A percentile compares a stretch with the other conserved stretches of the same genome.
These are phyloP conservation scores for Limnanthes douglasii DNA, from an alignment of 345 rosid genomes.

Conservation along the genomic window DNA sequence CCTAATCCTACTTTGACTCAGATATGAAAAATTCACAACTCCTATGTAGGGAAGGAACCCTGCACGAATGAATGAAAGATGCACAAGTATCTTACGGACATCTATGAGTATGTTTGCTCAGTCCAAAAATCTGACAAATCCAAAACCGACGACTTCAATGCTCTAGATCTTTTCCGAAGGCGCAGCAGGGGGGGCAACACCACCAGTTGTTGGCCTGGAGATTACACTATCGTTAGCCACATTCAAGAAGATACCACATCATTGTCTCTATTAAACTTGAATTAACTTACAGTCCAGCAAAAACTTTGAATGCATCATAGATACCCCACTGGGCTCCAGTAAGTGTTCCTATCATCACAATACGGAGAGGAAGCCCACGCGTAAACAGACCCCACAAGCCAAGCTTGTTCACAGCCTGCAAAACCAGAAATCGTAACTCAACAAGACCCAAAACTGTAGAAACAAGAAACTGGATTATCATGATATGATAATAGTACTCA, in stretches of 20 bases:
- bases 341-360: conserved; percentile 97
- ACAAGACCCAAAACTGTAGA: conserved; percentile 2
- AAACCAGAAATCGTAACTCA: conserved; percentile 1
- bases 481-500: conserved; percentile 21
- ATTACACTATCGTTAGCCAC: no score
- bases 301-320: conserved; percentile 95
- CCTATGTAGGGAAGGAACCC: no score
- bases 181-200: conserved; percentile 46
- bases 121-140: no score
- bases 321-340: conserved; percentile 98
- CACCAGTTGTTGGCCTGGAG: conserved; percentile 94
- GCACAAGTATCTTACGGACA: no score
- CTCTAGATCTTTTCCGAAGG: no score
- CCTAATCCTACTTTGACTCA: no score
- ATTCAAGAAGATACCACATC: not conserved
- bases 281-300: conserved; percentile 84
- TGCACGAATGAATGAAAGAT: no score
- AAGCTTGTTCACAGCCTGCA: conserved; percentile 92
- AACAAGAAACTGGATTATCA: no score
- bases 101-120: no score
- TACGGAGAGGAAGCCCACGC: conserved; percentile 93
- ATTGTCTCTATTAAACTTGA: not conserved
- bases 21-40: no score
- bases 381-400: conserved; percentile 90
- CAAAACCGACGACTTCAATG: no score